These are phyloP conservation scores for Ceriops tagal DNA, from an alignment of 345 rosid species.

Conservation along the genomic window DNA sequence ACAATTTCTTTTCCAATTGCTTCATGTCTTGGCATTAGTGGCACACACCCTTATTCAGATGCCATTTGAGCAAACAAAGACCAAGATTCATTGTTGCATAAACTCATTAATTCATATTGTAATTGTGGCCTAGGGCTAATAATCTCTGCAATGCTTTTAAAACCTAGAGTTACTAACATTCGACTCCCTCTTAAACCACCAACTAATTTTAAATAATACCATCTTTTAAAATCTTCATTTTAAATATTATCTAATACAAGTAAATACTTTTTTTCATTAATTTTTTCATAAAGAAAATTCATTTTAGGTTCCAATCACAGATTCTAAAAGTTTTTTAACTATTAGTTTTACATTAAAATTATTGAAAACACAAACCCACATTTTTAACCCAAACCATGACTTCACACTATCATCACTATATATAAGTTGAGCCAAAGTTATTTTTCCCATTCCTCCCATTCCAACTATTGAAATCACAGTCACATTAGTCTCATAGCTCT, in stretches of 20 bases:
- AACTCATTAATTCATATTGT: background rate
- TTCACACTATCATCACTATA: background rate
- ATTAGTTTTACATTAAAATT: too few species aligned
- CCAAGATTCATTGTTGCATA: constrained; percentile 11
- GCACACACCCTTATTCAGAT: constrained; percentile 2
- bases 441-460: too few species aligned
- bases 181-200: constrained; percentile 17
- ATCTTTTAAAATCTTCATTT: background rate
- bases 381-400: background rate
- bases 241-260: too few species aligned
- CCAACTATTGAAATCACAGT: too few species aligned
- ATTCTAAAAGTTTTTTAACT: too few species aligned
- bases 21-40: background rate
- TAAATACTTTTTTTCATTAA: too few species aligned
- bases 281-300: too few species aligned
- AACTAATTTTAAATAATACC: constrained; percentile 2
- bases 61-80: constrained; percentile 16
- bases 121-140: background rate
- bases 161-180: constrained; percentile 20
- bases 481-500: too few species aligned
- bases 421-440: background rate
- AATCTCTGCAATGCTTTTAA: constrained; percentile 16
- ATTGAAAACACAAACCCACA: background rate
- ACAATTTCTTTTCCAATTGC: constrained; percentile 16
- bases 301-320: too few species aligned